Base-by-base conservation (phyloP, 768 basidiomycete species). In the Macrolepiota fuliginosa region DNA sequence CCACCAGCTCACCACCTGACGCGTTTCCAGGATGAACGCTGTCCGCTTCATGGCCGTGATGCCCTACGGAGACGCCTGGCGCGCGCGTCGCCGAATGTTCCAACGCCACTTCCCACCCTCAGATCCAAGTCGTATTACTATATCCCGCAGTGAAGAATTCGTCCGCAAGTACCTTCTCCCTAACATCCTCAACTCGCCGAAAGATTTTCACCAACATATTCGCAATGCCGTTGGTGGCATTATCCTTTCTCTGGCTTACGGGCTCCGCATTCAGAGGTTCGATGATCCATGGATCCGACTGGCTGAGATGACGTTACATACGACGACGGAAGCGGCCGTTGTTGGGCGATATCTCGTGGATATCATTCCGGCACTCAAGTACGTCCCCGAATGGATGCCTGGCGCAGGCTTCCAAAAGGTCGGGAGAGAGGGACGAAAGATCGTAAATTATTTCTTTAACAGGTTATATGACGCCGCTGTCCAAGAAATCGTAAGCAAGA, bases 41-140 rank as follows among this genome's bases (percentile, higher is more conserved):
- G 70, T 70, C 22, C 79, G 75, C 74, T 69, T 73, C 56, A 70
- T 81, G 56, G 70, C 71, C 3, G 65, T 74, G 36, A 73, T 79
- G 73, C 71, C 69, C 2, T 81, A 81, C 51, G 76, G 76, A 24
- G 68, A 72, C 37, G 29, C 53, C 19, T 82, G 82, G 81, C 75
- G 72, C 49, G 69, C 70, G 6, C 74, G 76, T 25, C 74, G 82
- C 12, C 70, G 74, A 15, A 49, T 76, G n/a, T 80, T 83, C 64
- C 73, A 75, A 47, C 67, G 76, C 42, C 73, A 80, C 55, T 77
- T 82, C 60, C 73, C 76, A 54, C 65, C 70, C 1, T 65, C 68
- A 24, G 75, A 76, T 59, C 40, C 46, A 19, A 50, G 29, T 36
- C 46, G 32, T 27, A 37, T 50, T 11, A 35, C 51, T 4, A 37